Evolutionary conservation across 1,284 basidiomycete genomes (phyloP), one percentile per base, ranked within the genome.

Genomic region (Rhizoctonia solani): DNA sequence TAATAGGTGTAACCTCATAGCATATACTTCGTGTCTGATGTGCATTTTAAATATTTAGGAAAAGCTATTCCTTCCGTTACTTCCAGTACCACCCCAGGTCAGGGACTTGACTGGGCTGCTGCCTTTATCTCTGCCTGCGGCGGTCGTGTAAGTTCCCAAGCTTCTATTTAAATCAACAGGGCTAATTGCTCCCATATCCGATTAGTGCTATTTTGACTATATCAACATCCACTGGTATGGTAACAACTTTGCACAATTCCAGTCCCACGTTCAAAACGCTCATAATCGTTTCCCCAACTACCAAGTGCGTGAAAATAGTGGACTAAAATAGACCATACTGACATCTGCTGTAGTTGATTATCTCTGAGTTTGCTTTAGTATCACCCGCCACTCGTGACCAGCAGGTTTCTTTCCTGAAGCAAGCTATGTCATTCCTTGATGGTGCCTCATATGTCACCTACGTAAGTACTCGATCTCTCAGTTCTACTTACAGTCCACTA

Each of bases 141-240:
- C 16, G 66, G 66, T 0, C 41, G 49, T 27, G 49, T 52, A 27
- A 52, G 49, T 30, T 25, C 37, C 8, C 23, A 19, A 19, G 9
- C 49, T 25, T 8, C 29, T 4, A 25, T 5, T 4, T 27, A 19
- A 27, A 23, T 47, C 14, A 52, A 27, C 4, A 6, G 23, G 29
- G 13, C 9, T 27, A 25, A 9, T 25, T 13, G 29, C 49, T 27
- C 16, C 13, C 49, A 19, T 23, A 5, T 11, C 8, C 29, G 14
- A 19, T 3, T 21, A 54, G 11, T 67, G 66, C 54, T 59, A 59
- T 47, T 67, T 67, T 41, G 66, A 67, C 54, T 67, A 67, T 29
- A 37, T 67, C 32, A 67, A 67, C 37, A 47, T 67, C 6, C 66
- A 67, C 46, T 67, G 66, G 66, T 67, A 67, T 41, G 66, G 66